phyloP scores from a whole-genome alignment of 805 yeast genomes.

The Pichia occidentalis region DNA sequence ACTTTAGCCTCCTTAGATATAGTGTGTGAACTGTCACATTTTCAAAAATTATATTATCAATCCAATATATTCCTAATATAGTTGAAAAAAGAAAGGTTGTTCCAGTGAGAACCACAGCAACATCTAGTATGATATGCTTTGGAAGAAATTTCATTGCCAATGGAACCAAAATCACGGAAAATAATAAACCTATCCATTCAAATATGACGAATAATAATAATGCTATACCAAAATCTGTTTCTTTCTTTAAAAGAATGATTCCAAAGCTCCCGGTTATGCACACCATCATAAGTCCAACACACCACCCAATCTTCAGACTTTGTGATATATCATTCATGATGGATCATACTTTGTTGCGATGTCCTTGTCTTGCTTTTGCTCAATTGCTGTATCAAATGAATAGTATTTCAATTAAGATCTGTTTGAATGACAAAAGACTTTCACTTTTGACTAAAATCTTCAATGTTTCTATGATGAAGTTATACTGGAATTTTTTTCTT shows the following conservation, averaged over 20 bases:
- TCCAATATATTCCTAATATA: slow-evolving; percentile 12
- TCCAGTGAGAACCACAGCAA: too few species aligned
- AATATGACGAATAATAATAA: slow-evolving; percentile 5
- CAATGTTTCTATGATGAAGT: too few species aligned
- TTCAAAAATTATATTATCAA: slow-evolving; percentile 5
- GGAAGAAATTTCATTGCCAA: not conserved
- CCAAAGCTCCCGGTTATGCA: slow-evolving; percentile 1
- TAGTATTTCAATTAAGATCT: too few species aligned
- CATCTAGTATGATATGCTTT: too few species aligned
- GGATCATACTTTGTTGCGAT: not conserved
- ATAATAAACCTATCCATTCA: slow-evolving; percentile 2
- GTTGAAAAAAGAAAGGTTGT: slow-evolving; percentile 3
- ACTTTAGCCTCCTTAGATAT: slow-evolving; percentile 4
- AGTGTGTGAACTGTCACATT: not conserved
- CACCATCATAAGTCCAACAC: not conserved
- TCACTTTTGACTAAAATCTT: too few species aligned
- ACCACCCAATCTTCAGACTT: not conserved
- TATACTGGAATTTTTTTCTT: too few species aligned
- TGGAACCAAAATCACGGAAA: not conserved
- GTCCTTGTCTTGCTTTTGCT: too few species aligned
- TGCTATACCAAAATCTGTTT: not conserved
- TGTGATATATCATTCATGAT: slow-evolving; percentile 4
- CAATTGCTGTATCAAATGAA: too few species aligned
- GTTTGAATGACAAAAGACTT: too few species aligned
- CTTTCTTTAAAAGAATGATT: not conserved